A percentile compares a stretch with the other conserved stretches of the same genome.
phyloP scores from a whole-genome alignment of 2,329 filamentous ascomycete species.

The Cercospora janseana region DNA sequence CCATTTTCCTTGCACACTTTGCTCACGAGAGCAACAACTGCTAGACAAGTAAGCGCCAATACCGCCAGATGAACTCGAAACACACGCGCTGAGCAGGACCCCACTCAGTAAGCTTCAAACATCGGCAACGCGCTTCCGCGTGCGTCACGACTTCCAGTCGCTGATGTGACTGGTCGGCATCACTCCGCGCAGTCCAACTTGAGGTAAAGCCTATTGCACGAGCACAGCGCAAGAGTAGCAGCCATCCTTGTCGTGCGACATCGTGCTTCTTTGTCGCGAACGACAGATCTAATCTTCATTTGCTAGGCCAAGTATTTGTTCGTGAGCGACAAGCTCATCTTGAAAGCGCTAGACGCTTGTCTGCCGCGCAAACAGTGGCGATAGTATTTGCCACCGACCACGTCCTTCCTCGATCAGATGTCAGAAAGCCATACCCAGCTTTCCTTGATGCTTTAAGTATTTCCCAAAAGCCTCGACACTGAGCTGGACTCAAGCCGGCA shows the following conservation, averaged over 20 bases:
- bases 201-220: neutral
- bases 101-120: neutral
- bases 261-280: slow-evolving; percentile 2
- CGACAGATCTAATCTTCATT: neutral
- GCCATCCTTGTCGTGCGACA: slow-evolving; percentile 1
- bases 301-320: slow-evolving; percentile 8
- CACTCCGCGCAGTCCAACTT: neutral
- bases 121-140: slow-evolving; percentile 4
- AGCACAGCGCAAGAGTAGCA: neutral
- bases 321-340: neutral
- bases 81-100: slow-evolving; percentile 1
- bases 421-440: neutral
- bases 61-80: neutral
- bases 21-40: too few relatives aligned
- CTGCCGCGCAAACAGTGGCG: slow-evolving; percentile 10
- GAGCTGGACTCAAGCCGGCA: neutral
- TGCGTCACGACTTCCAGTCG: slow-evolving; percentile 7
- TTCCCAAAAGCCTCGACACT: too few relatives aligned
- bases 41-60: neutral
- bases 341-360: slow-evolving; percentile 7
- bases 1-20: neutral
- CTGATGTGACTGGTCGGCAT: neutral
- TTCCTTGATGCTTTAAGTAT: neutral
- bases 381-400: slow-evolving; percentile 7
- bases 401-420: neutral